phyloP scores from a whole-genome alignment of 257 asterid species.

The Dorcoceras hygrometricum region DNA sequence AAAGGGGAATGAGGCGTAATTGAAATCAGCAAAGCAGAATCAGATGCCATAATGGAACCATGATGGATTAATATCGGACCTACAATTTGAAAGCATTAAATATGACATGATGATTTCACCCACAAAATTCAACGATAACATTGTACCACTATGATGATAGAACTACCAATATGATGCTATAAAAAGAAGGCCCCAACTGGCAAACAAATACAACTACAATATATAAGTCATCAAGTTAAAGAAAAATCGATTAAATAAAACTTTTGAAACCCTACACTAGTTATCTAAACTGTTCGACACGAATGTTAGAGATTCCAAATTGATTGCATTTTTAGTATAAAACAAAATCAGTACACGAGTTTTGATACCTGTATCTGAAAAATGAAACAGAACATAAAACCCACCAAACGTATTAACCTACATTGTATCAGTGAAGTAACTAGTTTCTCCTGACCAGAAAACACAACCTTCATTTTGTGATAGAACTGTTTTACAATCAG shows the following conservation, averaged over 20 bases:
- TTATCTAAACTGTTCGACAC: background rate
- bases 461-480: background rate
- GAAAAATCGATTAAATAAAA: too few relatives aligned
- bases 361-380: background rate
- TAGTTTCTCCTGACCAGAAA: background rate
- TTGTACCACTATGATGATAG: background rate
- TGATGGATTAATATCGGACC: background rate
- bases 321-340: background rate
- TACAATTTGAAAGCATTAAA: constrained; percentile 13
- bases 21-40: constrained; percentile 21
- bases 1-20: constrained; percentile 25
- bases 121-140: background rate
- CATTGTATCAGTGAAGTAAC: background rate
- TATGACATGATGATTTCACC: constrained; percentile 7
- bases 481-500: background rate
- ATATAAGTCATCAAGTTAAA: background rate
- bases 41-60: constrained; percentile 3
- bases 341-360: background rate
- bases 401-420: background rate
- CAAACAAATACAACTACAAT: background rate
- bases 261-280: background rate
- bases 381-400: background rate
- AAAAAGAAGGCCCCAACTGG: background rate
- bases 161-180: background rate
- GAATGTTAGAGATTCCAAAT: too few relatives aligned